Percentiles rank a stretch among this genome's conserved stretches.
Conservation (phyloP, 2,329 filamentous ascomycete genomes). For the Penicillium sp. region DNA sequence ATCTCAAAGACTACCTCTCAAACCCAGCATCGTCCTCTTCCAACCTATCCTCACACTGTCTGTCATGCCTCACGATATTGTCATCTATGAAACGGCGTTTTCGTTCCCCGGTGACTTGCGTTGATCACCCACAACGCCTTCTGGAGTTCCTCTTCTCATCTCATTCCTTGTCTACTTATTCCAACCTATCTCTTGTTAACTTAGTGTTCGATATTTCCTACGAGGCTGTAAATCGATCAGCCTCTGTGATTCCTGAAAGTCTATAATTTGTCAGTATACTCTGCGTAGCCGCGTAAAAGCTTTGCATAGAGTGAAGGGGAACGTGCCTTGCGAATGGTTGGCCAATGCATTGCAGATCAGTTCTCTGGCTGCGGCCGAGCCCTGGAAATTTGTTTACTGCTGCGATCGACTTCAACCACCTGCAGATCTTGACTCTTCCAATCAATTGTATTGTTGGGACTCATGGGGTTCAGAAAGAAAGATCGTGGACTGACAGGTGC, state of each 20-base stretch:
- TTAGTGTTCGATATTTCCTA: slow-evolving; percentile 1
- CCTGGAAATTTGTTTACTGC: not conserved
- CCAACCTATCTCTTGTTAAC: slow-evolving; percentile 8
- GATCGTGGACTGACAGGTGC: not conserved
- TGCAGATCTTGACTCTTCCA: not conserved
- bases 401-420: not conserved
- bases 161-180: slow-evolving; percentile 13
- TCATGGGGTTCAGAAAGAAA: not conserved
- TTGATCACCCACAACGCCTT: not conserved
- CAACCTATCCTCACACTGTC: slow-evolving; percentile 19
- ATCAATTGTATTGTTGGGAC: not conserved
- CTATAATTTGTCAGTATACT: not conserved
- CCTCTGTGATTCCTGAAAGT: not conserved
- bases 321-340: not conserved
- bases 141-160: slow-evolving; percentile 4
- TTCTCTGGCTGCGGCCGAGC: not conserved
- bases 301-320: not conserved
- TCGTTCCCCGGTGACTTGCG: slow-evolving; percentile 14
- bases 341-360: not conserved
- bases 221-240: not conserved
- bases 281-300: not conserved
- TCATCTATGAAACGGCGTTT: slow-evolving; percentile 27
- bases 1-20: slow-evolving; percentile 2
- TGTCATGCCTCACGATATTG: slow-evolving; percentile 28
- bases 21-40: slow-evolving; percentile 7